Evolutionary conservation across 176 grass and related monocot genomes (phyloP).

Genomic region (Dactylis glomerata): DNA sequence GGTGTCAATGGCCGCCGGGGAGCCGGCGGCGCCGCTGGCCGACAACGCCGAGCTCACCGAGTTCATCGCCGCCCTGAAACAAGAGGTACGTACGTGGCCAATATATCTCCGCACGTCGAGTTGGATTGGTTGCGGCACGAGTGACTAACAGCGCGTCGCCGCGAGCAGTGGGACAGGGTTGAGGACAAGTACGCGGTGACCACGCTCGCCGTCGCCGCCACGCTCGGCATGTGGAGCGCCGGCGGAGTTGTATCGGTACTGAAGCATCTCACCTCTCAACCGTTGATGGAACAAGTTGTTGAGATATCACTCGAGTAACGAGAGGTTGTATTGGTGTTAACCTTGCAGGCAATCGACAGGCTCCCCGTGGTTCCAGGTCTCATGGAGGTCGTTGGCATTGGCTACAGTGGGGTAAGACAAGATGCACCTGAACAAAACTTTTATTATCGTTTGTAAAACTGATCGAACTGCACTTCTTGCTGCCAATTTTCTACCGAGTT

Average conservation of each 20-base stretch:
- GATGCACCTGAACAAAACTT: background rate
- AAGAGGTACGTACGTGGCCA: constrained; percentile 41
- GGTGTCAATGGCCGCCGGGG: constrained; percentile 64
- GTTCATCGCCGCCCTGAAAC: constrained; percentile 57
- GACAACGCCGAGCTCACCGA: constrained; percentile 58
- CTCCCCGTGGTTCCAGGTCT: constrained; percentile 83
- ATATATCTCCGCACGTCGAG: background rate
- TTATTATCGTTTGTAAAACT: background rate
- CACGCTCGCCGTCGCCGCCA: constrained; percentile 51
- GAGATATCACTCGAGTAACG: background rate
- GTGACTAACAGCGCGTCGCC: background rate
- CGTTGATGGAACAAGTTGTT: background rate
- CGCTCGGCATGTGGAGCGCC: constrained; percentile 76
- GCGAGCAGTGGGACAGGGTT: constrained; percentile 74
- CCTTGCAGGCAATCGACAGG: constrained; percentile 77
- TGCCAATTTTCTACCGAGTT: background rate
- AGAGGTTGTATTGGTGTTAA: background rate
- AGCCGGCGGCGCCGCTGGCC: constrained; percentile 39
- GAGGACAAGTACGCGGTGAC: constrained; percentile 84
- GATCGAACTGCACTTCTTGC: too few relatives aligned
- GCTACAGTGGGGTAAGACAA: constrained; percentile 74
- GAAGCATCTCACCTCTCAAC: background rate
- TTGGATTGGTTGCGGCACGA: background rate
- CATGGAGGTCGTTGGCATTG: constrained; percentile 81
- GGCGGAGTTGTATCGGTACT: constrained; percentile 77